A percentile compares a stretch with the other conserved stretches of the same genome.
Conservation (phyloP, 2,329 filamentous ascomycete genomes). For the Sporothrix inflata region DNA sequence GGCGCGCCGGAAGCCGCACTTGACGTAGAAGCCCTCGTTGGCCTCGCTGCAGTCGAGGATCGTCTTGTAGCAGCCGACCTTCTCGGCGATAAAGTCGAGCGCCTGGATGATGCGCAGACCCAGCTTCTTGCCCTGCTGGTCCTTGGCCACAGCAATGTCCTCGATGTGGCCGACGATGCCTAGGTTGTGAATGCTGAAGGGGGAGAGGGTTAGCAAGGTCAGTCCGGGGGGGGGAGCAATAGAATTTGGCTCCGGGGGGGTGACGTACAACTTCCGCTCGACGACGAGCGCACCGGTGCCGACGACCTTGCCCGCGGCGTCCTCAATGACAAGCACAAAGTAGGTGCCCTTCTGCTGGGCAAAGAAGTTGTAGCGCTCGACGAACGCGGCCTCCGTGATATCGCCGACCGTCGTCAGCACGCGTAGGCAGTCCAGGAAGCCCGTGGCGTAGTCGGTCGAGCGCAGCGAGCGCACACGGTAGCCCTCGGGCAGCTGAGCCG, state of each 20-base stretch:
- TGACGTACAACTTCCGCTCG: conserved; percentile 85
- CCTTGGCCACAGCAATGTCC: conserved; percentile 92
- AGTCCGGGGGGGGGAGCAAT: no score
- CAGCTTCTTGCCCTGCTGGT: conserved; percentile 97
- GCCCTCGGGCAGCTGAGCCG: conserved; percentile 72
- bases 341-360: conserved; percentile 72
- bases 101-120: conserved; percentile 92
- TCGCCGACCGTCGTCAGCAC: conserved; percentile 94
- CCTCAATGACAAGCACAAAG: conserved; percentile 83
- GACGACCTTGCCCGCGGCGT: conserved; percentile 70
- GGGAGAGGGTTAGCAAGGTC: background rate
- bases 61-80: conserved; percentile 94
- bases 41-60: conserved; percentile 96
- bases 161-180: conserved; percentile 93
- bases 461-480: conserved; percentile 83
- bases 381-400: conserved; percentile 73
- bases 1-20: conserved; percentile 91
- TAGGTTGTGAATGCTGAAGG: conserved; percentile 71
- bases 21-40: conserved; percentile 97
- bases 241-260: background rate
- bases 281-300: conserved; percentile 88
- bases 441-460: conserved; percentile 74
- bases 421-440: conserved; percentile 88
- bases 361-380: conserved; percentile 83
- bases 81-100: conserved; percentile 82